Conservation (phyloP, 495 filamentous ascomycete species). For the Neurospora sp. region DNA sequence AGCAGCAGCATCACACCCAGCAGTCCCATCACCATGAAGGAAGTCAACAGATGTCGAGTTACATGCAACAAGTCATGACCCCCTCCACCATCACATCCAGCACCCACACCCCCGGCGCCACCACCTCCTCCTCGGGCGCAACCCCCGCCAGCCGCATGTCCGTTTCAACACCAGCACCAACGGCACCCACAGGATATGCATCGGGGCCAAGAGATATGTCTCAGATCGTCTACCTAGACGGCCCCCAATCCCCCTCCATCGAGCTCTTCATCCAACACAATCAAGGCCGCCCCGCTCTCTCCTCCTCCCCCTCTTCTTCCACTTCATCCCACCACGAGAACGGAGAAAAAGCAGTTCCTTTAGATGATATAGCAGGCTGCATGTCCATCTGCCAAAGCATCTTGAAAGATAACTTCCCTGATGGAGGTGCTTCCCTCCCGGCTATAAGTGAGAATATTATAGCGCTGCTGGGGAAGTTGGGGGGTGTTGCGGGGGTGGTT, state of each 20-base stretch:
- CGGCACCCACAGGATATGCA: too few species aligned
- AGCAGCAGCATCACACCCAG: neutral
- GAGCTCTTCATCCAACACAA: neutral
- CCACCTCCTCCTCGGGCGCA: neutral
- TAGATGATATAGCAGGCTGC: constrained; percentile 37
- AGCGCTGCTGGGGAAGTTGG: constrained; percentile 44
- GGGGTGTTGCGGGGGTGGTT: constrained; percentile 30
- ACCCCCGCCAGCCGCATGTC: too few species aligned
- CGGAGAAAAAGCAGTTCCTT: constrained; percentile 25
- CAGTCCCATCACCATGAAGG: neutral
- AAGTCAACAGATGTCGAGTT: neutral
- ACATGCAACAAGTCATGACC: neutral
- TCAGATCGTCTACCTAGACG: too few species aligned
- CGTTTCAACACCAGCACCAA: too few species aligned
- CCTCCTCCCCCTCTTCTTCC: neutral
- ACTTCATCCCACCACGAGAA: neutral
- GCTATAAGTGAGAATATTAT: constrained; percentile 55
- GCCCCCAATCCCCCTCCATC: neutral
- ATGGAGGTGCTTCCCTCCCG: constrained; percentile 47
- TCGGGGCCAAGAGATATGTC: too few species aligned
- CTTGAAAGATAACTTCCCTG: constrained; percentile 47
- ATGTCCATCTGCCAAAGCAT: constrained; percentile 22
- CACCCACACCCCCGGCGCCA: neutral
- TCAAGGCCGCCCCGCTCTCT: neutral
- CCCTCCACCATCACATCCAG: neutral